Conservation (phyloP, 2,329 filamentous ascomycete genomes). For the Passalora sequoiae region DNA sequence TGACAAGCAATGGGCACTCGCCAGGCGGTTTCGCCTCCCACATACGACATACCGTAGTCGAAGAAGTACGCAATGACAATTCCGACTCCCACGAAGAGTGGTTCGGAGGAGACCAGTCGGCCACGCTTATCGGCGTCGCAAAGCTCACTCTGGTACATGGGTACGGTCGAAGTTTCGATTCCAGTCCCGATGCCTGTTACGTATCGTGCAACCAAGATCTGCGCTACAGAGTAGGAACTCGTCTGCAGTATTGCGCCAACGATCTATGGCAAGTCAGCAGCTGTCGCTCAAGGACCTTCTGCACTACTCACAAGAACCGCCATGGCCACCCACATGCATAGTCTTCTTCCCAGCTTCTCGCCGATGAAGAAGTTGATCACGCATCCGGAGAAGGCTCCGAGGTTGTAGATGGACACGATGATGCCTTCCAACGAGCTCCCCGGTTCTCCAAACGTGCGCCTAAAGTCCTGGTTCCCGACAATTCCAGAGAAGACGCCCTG, state of each 20-base stretch:
- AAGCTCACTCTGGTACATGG: slow-evolving; percentile 38
- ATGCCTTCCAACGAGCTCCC: slow-evolving; percentile 38
- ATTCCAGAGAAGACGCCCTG: slow-evolving; percentile 36
- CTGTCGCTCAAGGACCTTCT: background rate
- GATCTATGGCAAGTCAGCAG: slow-evolving; percentile 20
- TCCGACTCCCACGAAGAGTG: slow-evolving; percentile 34
- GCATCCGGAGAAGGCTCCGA: slow-evolving; percentile 57
- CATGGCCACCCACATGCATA: slow-evolving; percentile 45
- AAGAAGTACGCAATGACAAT: slow-evolving; percentile 33
- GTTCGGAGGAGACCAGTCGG: slow-evolving; percentile 32
- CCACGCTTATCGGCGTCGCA: slow-evolving; percentile 33
- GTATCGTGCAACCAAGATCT: slow-evolving; percentile 45
- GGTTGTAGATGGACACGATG: slow-evolving; percentile 50
- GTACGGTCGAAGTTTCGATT: slow-evolving; percentile 44
- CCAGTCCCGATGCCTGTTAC: slow-evolving; percentile 48
- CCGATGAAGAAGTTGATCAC: slow-evolving; percentile 47
- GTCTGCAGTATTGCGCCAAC: slow-evolving; percentile 45
- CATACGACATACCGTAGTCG: slow-evolving; percentile 37
- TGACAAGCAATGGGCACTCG: slow-evolving; percentile 46
- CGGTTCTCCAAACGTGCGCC: slow-evolving; percentile 38
- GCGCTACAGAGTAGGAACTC: slow-evolving; percentile 40
- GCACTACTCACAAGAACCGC: slow-evolving; percentile 34
- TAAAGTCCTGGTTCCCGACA: slow-evolving; percentile 39
- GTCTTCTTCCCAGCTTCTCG: slow-evolving; percentile 46
- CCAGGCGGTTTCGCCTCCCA: slow-evolving; percentile 43